A percentile compares a stretch with the other conserved stretches of the same genome.
Evolutionary conservation across 805 yeast genomes (phyloP).

Genomic region (Sugiyamaella lignohabitans): DNA sequence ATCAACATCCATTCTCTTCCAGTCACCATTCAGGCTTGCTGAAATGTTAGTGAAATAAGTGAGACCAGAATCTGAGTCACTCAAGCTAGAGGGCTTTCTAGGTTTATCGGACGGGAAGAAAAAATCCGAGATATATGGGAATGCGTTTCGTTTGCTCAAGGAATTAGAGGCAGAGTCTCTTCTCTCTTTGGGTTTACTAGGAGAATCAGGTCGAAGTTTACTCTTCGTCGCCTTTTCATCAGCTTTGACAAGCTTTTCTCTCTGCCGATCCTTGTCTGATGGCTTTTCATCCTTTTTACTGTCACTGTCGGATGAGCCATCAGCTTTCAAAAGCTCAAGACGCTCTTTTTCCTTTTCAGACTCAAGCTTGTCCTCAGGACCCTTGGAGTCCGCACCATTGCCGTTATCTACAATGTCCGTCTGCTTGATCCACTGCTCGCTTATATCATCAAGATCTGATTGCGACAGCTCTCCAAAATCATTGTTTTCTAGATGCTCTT

Average conservation of each 20-base stretch:
- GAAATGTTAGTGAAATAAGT: conserved; percentile 23
- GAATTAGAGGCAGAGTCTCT: not conserved
- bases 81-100: not conserved
- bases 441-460: not conserved
- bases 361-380: not conserved
- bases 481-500: too few species aligned
- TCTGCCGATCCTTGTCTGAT: too few species aligned
- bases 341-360: not conserved
- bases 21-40: conserved; percentile 38
- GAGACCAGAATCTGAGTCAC: not conserved
- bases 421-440: too few species aligned
- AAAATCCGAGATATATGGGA: not conserved
- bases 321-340: not conserved
- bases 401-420: too few species aligned
- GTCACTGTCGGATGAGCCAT: not conserved
- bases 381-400: too few species aligned
- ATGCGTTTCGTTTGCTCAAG: not conserved
- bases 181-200: too few species aligned
- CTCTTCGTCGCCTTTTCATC: too few species aligned
- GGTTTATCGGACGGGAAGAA: too few species aligned
- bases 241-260: too few species aligned
- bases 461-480: not conserved
- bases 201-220: too few species aligned
- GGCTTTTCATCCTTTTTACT: too few species aligned
- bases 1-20: conserved; percentile 40